phyloP scores from a whole-genome alignment of 1,284 basidiomycete species.

The Schizophyllum amplum region DNA sequence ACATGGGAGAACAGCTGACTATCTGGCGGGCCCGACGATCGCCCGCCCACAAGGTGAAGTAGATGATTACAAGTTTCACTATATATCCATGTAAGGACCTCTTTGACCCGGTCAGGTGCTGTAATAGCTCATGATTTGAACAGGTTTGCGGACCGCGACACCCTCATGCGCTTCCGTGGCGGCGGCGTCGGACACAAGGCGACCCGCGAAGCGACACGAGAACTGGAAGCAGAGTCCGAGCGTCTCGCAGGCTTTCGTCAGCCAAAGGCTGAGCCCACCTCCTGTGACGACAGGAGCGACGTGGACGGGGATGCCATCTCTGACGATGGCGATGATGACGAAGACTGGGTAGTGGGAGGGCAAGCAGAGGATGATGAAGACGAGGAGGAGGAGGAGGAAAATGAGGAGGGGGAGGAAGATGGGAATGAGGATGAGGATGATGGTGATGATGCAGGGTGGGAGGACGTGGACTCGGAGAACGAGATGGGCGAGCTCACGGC shows the following conservation, averaged over 20 bases:
- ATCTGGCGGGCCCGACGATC: neutral
- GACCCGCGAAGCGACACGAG: conserved; percentile 1
- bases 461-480: neutral
- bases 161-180: conserved; percentile 11
- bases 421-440: conserved; percentile 4
- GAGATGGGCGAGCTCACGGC: too few species aligned
- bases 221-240: neutral
- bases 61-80: too few species aligned
- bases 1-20: conserved; percentile 9
- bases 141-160: conserved; percentile 12
- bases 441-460: neutral
- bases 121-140: too few species aligned
- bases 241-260: neutral
- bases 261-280: neutral
- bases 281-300: too few species aligned
- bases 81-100: too few species aligned
- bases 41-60: conserved; percentile 1
- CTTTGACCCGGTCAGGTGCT: too few species aligned
- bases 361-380: neutral
- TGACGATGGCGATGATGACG: neutral
- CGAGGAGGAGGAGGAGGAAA: neutral
- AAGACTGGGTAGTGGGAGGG: neutral
- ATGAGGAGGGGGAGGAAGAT: neutral
- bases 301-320: neutral
- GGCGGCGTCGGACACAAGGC: conserved; percentile 6